A percentile compares a stretch with the other conserved stretches of the same genome.
Conservation (phyloP, 805 yeast species). For the Metschnikowia sp. region DNA sequence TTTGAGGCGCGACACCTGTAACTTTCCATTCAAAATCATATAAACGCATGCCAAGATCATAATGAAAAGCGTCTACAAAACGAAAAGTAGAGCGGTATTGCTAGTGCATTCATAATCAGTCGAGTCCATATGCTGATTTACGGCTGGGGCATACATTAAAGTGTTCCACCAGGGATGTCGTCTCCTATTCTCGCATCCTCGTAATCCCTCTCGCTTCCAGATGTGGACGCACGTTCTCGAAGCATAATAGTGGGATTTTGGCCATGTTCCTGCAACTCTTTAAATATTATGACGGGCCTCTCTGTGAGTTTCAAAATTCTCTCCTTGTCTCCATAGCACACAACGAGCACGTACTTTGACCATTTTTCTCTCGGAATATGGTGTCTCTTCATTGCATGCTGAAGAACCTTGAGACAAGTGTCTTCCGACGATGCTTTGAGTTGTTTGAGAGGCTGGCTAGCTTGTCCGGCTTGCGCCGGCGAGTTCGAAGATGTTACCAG, state of each 20-base stretch:
- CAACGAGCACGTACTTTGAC: conserved; percentile 83
- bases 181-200: conserved; percentile 41
- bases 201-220: conserved; percentile 17
- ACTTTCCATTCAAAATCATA: too few species aligned
- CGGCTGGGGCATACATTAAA: background rate
- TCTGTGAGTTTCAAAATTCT: conserved; percentile 79
- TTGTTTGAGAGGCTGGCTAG: conserved; percentile 66
- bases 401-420: conserved; percentile 83
- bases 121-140: background rate
- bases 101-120: too few species aligned
- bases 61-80: too few species aligned
- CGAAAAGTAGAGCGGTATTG: too few species aligned
- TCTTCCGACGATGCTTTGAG: conserved; percentile 85
- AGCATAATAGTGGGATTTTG: conserved; percentile 90
- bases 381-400: conserved; percentile 85
- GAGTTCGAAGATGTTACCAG: conserved; percentile 8
- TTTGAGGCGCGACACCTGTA: too few species aligned
- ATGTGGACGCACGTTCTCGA: conserved; percentile 63
- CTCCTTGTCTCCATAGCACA: conserved; percentile 89
- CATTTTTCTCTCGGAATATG: conserved; percentile 75
- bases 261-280: conserved; percentile 81
- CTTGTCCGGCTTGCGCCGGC: conserved; percentile 2
- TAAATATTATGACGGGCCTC: conserved; percentile 81
- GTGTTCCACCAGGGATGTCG: conserved; percentile 42
- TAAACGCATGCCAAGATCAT: too few species aligned